Percentiles rank a stretch among this genome's conserved stretches.
Evolutionary conservation across 345 rosid species (phyloP).

Genomic region (Syzygium aqueum): DNA sequence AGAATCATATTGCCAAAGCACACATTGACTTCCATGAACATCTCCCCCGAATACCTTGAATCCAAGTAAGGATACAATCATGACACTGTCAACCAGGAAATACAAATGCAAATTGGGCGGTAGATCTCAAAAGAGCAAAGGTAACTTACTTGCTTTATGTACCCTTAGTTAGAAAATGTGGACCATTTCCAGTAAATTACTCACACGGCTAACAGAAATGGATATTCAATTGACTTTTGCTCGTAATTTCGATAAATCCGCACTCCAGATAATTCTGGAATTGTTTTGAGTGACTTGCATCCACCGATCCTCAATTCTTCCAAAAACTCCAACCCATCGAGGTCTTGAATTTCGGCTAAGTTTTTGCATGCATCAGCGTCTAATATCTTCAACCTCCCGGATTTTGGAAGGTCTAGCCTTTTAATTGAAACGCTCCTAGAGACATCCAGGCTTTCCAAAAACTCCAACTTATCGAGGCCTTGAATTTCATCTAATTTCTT

Average conservation of each 20-base stretch:
- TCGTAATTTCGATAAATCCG: fast-evolving
- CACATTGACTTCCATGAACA: too few species aligned
- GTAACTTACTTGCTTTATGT: too few species aligned
- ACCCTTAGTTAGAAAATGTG: too few species aligned
- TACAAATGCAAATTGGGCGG: too few species aligned
- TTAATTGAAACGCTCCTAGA: fast-evolving
- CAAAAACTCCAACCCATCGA: background rate
- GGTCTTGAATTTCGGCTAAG: background rate
- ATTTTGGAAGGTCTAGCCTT: background rate
- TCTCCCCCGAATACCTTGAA: too few species aligned
- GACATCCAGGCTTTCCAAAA: fast-evolving
- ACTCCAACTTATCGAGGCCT: background rate
- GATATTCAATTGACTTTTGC: too few species aligned
- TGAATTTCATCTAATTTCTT: background rate
- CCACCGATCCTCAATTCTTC: too few species aligned
- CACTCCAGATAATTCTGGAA: background rate
- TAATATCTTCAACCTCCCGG: fast-evolving
- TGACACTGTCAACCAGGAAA: background rate
- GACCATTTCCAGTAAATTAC: too few species aligned
- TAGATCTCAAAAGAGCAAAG: too few species aligned
- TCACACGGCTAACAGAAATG: too few species aligned
- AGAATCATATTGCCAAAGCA: too few species aligned
- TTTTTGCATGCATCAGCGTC: fast-evolving
- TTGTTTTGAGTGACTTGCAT: background rate
- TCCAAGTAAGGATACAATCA: background rate